Conservation (phyloP, 1,139 yeast species). For the Nakaseomyces delphensis region DNA sequence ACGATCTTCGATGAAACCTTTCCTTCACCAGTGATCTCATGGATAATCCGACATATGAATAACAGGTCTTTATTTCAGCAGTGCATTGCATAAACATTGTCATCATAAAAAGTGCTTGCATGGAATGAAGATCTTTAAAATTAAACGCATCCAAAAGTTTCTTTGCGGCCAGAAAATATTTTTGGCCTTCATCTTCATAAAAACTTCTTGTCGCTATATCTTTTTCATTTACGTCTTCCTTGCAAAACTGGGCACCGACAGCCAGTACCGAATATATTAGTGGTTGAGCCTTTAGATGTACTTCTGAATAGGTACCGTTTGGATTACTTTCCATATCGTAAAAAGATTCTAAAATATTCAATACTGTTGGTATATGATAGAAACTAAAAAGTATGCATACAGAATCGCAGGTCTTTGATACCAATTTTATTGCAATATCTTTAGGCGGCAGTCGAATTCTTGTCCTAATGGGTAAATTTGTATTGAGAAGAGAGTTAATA, state of each 20-base stretch:
- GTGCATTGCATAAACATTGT: slow-evolving; percentile 80
- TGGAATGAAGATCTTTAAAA: slow-evolving; percentile 51
- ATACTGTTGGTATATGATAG: slow-evolving; percentile 74
- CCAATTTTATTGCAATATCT: slow-evolving; percentile 59
- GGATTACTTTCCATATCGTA: slow-evolving; percentile 45
- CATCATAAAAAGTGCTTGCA: slow-evolving; percentile 62
- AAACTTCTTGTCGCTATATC: slow-evolving; percentile 38
- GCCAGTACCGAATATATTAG: slow-evolving; percentile 65
- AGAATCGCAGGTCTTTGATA: slow-evolving; percentile 73
- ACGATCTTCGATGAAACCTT: slow-evolving; percentile 69
- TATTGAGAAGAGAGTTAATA: slow-evolving; percentile 5
- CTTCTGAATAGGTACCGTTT: slow-evolving; percentile 58
- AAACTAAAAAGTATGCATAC: slow-evolving; percentile 80
- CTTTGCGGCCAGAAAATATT: slow-evolving; percentile 75
- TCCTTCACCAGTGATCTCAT: slow-evolving; percentile 73
- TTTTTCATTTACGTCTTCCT: slow-evolving; percentile 33
- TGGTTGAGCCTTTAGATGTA: slow-evolving; percentile 71
- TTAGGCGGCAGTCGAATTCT: slow-evolving; percentile 49
- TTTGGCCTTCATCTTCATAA: slow-evolving; percentile 70
- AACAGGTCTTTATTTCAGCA: slow-evolving; percentile 78
- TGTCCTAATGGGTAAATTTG: slow-evolving; percentile 3
- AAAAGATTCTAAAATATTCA: slow-evolving; percentile 47
- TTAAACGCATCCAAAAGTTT: slow-evolving; percentile 63
- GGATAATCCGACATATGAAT: slow-evolving; percentile 84
- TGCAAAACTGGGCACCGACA: slow-evolving; percentile 62